Evolutionary conservation across 1,284 basidiomycete species (phyloP), one percentile per base, ranked within the genome.

Genomic region (Puccinia triticina): DNA sequence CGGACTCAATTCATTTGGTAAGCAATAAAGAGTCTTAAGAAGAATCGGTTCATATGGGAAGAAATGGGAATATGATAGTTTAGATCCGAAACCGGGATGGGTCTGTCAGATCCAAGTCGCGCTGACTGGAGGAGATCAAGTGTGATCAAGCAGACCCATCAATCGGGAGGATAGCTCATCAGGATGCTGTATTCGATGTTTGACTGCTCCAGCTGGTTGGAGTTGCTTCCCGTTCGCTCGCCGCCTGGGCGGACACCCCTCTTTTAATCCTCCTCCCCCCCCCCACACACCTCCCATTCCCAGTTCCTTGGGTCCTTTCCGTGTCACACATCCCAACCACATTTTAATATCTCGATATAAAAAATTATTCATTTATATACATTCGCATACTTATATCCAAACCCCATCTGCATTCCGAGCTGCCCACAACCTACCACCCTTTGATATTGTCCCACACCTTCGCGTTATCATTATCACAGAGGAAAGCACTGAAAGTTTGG

Each of bases 81-180:
- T 14, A 66, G 61, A 32, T 66, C 61, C 61, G 61, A 40, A 66
- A 66, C 61, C 61, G 61, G 34, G 61, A 66, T 40, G 61, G 21
- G 61, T 64, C 59, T 64, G 59, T 32, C 16, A 66, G 59, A 34
- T 32, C 32, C 59, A 32, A 64, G 10, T 23, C 34, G 61, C 7
- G 61, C 61, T 66, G 61, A 66, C 59, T 66, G 61, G 59, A 37
- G 59, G 37, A 34, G 32, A 46, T n/a, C 8, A 8, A 64, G 59
- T 64, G 59, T 64, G 59, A 32, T 59, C 57, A 26, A 29, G 57
- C 57, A 29, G 57, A 64, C 29, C 34, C 61, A 66, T 66, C 61
- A 40, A 66, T 66, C 34, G 61, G 34, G 61, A 66, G 61, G 34
- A 66, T n/a, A 40, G 61, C 61, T 40, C 61, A 40, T 66, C 61